These are phyloP conservation scores for Halophytophthora polymorphica DNA, from an alignment of 352 stramenopile species.

Conservation along the genomic window DNA sequence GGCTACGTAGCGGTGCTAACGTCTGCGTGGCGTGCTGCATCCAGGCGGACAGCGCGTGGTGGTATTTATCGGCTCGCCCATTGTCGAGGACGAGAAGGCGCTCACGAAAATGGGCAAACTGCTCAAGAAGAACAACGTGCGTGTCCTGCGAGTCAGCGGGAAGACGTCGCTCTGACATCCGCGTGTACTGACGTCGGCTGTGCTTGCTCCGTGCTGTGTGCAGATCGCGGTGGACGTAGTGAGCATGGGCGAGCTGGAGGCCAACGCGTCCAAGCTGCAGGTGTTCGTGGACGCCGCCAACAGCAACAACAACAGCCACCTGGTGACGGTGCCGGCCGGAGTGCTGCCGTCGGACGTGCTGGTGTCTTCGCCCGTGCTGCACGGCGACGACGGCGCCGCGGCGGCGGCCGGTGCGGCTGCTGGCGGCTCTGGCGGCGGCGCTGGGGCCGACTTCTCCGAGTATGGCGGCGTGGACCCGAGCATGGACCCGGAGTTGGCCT, in stretches of 20 bases:
- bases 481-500: slow-evolving; percentile 98
- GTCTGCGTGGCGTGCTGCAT: not conserved
- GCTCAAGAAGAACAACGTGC: slow-evolving; percentile 99
- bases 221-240: slow-evolving; percentile 97
- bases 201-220: slow-evolving; percentile 4
- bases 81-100: slow-evolving; percentile 88
- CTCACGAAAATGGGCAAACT: slow-evolving; percentile 96
- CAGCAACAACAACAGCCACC: slow-evolving; percentile 93
- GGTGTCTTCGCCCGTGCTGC: slow-evolving; percentile 93
- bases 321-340: slow-evolving; percentile 96
- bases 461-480: slow-evolving; percentile 97
- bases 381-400: slow-evolving; percentile 81
- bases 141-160: not conserved
- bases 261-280: slow-evolving; percentile 86
- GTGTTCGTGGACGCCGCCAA: slow-evolving; percentile 92
- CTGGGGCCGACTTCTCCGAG: slow-evolving; percentile 86
- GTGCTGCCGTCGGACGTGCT: slow-evolving; percentile 98
- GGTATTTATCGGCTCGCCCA: slow-evolving; percentile 96
- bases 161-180: not conserved
- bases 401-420: slow-evolving; percentile 27
- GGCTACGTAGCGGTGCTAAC: not conserved
- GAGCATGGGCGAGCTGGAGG: slow-evolving; percentile 95
- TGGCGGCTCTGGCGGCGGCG: slow-evolving; percentile 23
- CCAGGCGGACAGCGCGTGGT: slow-evolving; percentile 88
- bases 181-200: not conserved